Evolutionary conservation across 2,329 filamentous ascomycete genomes (phyloP).

Genomic region (Pseudogymnoascus sp.): DNA sequence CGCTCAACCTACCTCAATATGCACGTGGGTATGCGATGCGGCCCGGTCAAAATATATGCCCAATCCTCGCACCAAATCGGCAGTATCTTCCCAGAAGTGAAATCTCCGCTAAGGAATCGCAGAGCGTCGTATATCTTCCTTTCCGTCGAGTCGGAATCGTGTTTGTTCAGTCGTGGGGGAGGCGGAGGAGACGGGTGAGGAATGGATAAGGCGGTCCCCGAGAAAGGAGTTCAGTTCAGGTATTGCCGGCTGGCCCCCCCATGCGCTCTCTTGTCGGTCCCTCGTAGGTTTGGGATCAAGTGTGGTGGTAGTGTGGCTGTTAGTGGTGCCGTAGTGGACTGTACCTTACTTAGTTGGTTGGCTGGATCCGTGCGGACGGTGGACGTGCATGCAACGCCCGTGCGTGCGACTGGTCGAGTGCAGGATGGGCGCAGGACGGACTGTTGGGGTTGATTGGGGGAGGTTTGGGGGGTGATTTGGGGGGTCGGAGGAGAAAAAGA

Average conservation of each 20-base stretch:
- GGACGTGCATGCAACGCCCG: constrained; percentile 2
- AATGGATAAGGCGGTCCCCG: background rate
- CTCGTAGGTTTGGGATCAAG: background rate
- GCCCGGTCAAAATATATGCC: background rate
- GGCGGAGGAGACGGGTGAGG: background rate
- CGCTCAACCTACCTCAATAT: background rate
- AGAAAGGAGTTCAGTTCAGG: constrained; percentile 4
- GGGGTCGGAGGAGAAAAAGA: background rate
- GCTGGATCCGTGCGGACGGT: background rate
- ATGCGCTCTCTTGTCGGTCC: background rate
- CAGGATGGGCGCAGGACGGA: background rate
- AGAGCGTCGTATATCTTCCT: background rate
- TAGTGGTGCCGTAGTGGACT: background rate
- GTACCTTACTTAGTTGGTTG: background rate
- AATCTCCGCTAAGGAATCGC: background rate
- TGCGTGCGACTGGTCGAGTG: constrained; percentile 5
- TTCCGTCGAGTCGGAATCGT: background rate
- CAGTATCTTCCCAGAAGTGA: background rate
- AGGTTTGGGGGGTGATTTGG: background rate
- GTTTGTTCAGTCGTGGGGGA: background rate
- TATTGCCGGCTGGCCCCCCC: background rate
- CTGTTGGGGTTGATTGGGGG: background rate
- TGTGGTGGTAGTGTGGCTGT: constrained; percentile 4
- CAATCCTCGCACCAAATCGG: background rate
- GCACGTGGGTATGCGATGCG: background rate